phyloP scores from a whole-genome alignment of 2,329 filamentous ascomycete species.

The Sporothrix inflata region DNA sequence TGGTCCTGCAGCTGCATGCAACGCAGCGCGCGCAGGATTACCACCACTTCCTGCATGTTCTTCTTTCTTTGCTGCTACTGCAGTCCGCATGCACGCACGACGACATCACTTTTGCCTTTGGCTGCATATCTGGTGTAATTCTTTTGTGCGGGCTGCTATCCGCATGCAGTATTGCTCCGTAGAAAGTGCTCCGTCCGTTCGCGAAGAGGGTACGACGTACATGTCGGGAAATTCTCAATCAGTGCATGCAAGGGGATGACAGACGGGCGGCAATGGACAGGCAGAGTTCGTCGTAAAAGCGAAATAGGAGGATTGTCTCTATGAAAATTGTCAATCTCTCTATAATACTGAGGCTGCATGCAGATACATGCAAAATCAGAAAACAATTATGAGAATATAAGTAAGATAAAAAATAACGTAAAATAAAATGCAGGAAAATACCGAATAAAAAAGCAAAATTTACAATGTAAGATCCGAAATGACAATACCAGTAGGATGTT shows the following conservation, averaged over 20 bases:
- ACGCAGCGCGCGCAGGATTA: neutral
- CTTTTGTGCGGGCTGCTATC: neutral
- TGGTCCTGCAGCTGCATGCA: slow-evolving; percentile 18
- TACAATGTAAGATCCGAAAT: neutral
- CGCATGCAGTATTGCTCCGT: slow-evolving; percentile 8
- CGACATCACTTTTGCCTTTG: slow-evolving; percentile 9
- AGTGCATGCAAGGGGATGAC: neutral
- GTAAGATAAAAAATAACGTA: neutral
- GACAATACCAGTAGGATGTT: neutral
- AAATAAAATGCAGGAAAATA: neutral
- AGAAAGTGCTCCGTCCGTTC: slow-evolving; percentile 14
- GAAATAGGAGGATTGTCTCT: neutral
- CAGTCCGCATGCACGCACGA: slow-evolving; percentile 7
- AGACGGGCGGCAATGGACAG: neutral
- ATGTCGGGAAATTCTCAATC: neutral
- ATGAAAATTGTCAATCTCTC: slow-evolving; percentile 1
- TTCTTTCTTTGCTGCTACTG: neutral
- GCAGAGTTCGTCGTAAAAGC: neutral
- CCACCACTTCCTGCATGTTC: neutral
- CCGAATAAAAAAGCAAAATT: neutral
- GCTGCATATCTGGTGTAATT: slow-evolving; percentile 2
- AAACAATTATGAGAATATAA: neutral
- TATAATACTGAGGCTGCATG: neutral
- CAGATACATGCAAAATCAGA: neutral
- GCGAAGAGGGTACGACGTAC: neutral